Evolutionary conservation across 192 early-diverging fungal genomes (phyloP).

Genomic region (Umbelopsis vinacea): DNA sequence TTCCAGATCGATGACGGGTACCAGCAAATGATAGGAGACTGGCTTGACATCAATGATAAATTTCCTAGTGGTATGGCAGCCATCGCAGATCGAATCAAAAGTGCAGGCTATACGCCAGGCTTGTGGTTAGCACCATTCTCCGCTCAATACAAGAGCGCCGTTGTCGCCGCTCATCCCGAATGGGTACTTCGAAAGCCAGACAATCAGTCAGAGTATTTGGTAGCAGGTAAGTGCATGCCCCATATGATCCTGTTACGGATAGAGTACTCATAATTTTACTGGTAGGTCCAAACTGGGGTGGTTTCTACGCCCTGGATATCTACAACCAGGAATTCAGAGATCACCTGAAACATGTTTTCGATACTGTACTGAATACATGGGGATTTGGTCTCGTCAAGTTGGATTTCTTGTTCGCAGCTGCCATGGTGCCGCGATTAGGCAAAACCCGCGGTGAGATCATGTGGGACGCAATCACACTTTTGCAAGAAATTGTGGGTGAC

Average conservation of each 20-base stretch:
- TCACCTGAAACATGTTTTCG: constrained; percentile 48
- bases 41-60: constrained; percentile 43
- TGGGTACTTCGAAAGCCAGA: constrained; percentile 44
- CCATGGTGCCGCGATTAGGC: constrained; percentile 44
- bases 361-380: constrained; percentile 44
- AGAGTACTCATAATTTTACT: not conserved
- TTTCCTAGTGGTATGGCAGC: constrained; percentile 52
- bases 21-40: constrained; percentile 50
- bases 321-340: constrained; percentile 45
- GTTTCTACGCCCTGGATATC: constrained; percentile 49
- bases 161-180: constrained; percentile 46
- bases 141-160: constrained; percentile 39
- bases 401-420: constrained; percentile 55
- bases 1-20: constrained; percentile 60
- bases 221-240: constrained; percentile 7
- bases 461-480: constrained; percentile 52
- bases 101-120: constrained; percentile 42
- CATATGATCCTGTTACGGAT: not conserved
- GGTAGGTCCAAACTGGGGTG: constrained; percentile 42
- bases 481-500: constrained; percentile 38
- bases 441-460: constrained; percentile 55
- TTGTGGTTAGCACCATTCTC: constrained; percentile 56
- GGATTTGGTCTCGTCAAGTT: constrained; percentile 51
- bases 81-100: constrained; percentile 40
- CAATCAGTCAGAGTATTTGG: constrained; percentile 9